Percentiles rank a stretch among this genome's conserved stretches.
phyloP scores from a whole-genome alignment of 2,329 filamentous ascomycete species.

The Rutstroemia sydowiana region DNA sequence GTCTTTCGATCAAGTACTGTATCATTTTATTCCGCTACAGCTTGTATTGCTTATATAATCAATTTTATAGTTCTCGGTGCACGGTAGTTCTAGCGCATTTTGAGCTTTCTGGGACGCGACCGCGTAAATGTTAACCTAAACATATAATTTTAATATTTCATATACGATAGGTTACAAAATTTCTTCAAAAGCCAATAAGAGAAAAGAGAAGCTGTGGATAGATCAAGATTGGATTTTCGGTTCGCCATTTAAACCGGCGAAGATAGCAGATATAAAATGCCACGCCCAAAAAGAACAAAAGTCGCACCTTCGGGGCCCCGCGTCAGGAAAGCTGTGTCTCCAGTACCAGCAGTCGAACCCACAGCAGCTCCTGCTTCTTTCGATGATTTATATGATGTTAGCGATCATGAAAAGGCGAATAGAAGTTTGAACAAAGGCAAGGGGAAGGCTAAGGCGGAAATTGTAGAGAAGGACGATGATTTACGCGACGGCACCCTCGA shows the following conservation, averaged over 20 bases:
- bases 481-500: not conserved
- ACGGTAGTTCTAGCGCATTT: too few relatives aligned
- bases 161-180: not conserved
- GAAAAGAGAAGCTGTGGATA: not conserved
- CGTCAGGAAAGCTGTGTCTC: constrained; percentile 13
- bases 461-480: not conserved
- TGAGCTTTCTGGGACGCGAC: not conserved
- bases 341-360: constrained; percentile 9
- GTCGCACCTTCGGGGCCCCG: constrained; percentile 26
- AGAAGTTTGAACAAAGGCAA: constrained; percentile 18
- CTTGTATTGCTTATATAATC: too few relatives aligned
- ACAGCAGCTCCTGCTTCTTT: constrained; percentile 11
- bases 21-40: too few relatives aligned
- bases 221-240: not conserved
- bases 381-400: constrained; percentile 28
- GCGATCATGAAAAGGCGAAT: constrained; percentile 20
- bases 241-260: not conserved
- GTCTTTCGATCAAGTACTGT: too few relatives aligned
- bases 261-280: constrained; percentile 20
- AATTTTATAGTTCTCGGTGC: too few relatives aligned
- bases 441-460: constrained; percentile 1
- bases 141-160: not conserved
- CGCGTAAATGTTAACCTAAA: not conserved
- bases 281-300: constrained; percentile 31
- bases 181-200: not conserved